Evolutionary conservation across 148 eudicot genomes (phyloP).

Genomic region (Heliamphora exappendiculata): DNA sequence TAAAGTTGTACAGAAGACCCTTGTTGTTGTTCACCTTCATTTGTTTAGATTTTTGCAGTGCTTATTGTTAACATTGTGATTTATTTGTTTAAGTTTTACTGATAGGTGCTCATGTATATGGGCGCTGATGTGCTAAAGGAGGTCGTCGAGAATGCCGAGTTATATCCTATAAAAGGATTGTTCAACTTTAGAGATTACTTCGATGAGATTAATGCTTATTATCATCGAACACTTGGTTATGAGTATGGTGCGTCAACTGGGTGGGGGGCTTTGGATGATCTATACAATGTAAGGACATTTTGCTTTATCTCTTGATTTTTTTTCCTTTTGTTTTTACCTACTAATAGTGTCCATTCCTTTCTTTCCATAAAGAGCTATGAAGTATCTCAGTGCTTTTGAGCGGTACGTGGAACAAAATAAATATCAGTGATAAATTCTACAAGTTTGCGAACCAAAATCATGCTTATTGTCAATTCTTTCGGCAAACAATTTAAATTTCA

Average conservation of each 20-base stretch:
- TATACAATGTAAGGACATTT: constrained; percentile 62
- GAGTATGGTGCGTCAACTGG: constrained; percentile 88
- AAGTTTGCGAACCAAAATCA: neutral
- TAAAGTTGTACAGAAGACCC: neutral
- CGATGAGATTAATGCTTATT: constrained; percentile 73
- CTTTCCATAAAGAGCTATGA: neutral
- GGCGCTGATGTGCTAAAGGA: constrained; percentile 58
- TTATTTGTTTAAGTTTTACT: constrained; percentile 14
- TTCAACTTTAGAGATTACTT: constrained; percentile 63
- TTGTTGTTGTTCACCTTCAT: neutral
- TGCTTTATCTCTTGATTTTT: neutral
- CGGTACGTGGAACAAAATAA: neutral
- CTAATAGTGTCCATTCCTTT: neutral
- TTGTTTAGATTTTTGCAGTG: too few relatives aligned
- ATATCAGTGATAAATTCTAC: neutral
- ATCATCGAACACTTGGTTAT: constrained; percentile 61
- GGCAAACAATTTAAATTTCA: neutral
- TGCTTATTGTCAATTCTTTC: neutral
- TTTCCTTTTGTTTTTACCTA: neutral
- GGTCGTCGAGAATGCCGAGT: constrained; percentile 71
- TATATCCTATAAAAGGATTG: constrained; percentile 77
- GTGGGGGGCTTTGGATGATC: constrained; percentile 62
- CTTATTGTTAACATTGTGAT: neutral
- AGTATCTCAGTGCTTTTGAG: neutral
- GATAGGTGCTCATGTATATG: constrained; percentile 72